Percentiles rank a stretch among this genome's conserved stretches.
These are phyloP conservation scores for Streptanthus diversifolius DNA, from an alignment of 345 rosid species.

Conservation along the genomic window DNA sequence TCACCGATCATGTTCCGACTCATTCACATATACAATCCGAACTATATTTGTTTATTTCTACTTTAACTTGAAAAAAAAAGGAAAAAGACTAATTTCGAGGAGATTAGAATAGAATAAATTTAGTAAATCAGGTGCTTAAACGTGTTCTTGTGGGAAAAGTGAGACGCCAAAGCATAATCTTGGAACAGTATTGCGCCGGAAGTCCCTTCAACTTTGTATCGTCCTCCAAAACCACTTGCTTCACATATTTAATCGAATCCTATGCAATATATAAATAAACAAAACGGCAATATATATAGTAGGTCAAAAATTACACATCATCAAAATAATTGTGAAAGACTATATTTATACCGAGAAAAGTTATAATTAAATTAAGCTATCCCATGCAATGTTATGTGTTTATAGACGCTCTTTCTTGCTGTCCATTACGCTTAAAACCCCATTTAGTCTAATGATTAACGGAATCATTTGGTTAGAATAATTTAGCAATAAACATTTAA, in stretches of 20 bases:
- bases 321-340: neutral
- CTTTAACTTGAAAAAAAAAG: neutral
- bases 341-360: neutral
- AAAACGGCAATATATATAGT: too few relatives aligned
- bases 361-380: neutral
- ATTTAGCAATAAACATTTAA: neutral
- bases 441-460: neutral
- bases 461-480: constrained; percentile 2
- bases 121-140: constrained; percentile 28
- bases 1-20: constrained; percentile 1
- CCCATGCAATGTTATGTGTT: neutral
- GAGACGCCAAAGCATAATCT: constrained; percentile 84
- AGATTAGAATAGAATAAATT: constrained; percentile 11
- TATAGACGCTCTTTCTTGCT: neutral
- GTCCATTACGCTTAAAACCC: neutral
- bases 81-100: constrained; percentile 12
- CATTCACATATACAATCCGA: neutral
- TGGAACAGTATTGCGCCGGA: constrained; percentile 70
- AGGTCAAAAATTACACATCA: neutral
- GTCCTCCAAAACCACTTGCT: constrained; percentile 73
- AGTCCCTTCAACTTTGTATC: constrained; percentile 76
- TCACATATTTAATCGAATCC: constrained; percentile 85
- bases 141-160: constrained; percentile 32
- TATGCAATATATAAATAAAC: constrained; percentile 1
- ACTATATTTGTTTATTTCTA: neutral